Base-by-base conservation (phyloP, 2,329 filamentous ascomycete genomes). In the Venturia asperata region DNA sequence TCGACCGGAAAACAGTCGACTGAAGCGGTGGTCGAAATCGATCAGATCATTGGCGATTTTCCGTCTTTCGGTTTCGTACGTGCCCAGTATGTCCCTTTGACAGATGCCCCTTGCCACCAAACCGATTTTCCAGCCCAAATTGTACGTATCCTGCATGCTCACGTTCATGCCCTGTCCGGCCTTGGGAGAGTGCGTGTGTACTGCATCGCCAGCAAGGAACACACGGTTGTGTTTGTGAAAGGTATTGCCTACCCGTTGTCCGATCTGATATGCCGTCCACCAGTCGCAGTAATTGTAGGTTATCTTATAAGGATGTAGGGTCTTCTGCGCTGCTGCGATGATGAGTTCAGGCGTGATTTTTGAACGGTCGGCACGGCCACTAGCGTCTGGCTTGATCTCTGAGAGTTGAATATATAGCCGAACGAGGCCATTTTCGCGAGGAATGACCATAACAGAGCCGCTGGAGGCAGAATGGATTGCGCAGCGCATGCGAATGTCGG, bases 151-250 rank as follows among this genome's bases (percentile, higher is more conserved):
- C 69, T 88, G 86, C 84, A 90, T 88, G 37, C 80, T 83, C 2
- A 88, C 83, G 68, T 90, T 90, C 86, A 90, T 89, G 13, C 87
- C 87, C 70, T 89, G 86, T 1, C 86, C 86, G 0, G 85, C 85
- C 70, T 88, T 88, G 21, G 85, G 86, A n/a, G 75, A 78, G 68
- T 82, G 80, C 2, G 80, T 82, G 66, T 82, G 80, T n/a, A 83
- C 82, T 1, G 85, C 87, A 73, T 90, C 88, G 1, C 87, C 88
- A 0, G 87, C 85, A 4, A 91, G 78, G 72, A 92, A 91, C 10
- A 92, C 80, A 4, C 86, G 80, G 30, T 82, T 79, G 17, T 78
- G 74, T 9, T 78, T 78, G 49, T 80, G 82, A 72, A 87, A 88
- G 45, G 80, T 77, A 1, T 79, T 80, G 4, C 82, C 84, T 0